Conservation (phyloP, 495 filamentous ascomycete genomes). For the Bathelium albidoporum region DNA sequence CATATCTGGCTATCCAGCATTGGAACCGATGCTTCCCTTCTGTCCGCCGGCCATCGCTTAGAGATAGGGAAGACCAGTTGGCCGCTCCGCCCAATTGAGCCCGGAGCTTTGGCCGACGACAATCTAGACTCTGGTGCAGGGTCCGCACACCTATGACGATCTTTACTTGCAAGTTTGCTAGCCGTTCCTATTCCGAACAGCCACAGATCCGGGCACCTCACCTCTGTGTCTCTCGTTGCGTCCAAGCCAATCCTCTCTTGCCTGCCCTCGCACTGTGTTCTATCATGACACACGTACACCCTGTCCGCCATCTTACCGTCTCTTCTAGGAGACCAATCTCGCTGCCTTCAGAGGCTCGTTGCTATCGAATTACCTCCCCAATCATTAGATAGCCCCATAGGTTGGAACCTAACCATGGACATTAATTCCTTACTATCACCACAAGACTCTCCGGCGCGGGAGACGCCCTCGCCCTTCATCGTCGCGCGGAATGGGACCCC, state of each 20-base stretch:
- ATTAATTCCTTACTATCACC: slow-evolving; percentile 65
- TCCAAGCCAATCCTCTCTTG: neutral
- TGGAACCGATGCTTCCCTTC: neutral
- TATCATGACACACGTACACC: neutral
- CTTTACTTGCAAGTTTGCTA: neutral
- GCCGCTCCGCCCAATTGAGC: neutral
- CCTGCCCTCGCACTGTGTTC: neutral
- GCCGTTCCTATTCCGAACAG: neutral
- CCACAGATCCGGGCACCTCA: neutral
- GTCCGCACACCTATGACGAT: neutral
- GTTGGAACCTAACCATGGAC: slow-evolving; percentile 42
- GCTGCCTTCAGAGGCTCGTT: neutral
- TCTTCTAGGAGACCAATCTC: neutral
- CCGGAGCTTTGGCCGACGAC: neutral
- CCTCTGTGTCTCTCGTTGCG: neutral
- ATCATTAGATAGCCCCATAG: neutral
- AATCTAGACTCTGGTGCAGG: neutral
- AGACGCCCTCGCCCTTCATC: slow-evolving; percentile 27
- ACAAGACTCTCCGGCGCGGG: slow-evolving; percentile 47
- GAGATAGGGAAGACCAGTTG: neutral
- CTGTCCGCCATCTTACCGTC: neutral
- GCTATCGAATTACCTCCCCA: neutral
- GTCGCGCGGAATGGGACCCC: slow-evolving; percentile 22
- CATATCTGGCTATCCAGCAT: neutral
- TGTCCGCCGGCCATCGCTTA: neutral